Percentiles rank a stretch among this genome's conserved stretches.
These are phyloP conservation scores for Coniferiporia sulphurascens DNA, from an alignment of 1,284 basidiomycete species.

Conservation along the genomic window DNA sequence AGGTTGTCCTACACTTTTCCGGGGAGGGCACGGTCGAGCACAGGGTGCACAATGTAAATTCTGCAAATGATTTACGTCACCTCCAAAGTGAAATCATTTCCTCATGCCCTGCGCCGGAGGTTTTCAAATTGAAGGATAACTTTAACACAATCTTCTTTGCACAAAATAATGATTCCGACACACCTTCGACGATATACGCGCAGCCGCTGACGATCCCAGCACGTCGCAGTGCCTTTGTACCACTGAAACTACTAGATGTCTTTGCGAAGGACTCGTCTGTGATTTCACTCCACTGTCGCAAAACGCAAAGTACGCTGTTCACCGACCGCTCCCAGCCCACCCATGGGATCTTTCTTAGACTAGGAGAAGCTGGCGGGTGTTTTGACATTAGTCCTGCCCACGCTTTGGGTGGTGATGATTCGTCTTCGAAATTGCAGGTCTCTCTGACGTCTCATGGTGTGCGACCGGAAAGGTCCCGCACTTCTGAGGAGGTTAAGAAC, in stretches of 20 bases:
- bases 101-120: conserved; percentile 3
- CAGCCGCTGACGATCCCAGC: not conserved
- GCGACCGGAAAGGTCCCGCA: not conserved
- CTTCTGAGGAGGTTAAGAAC: not conserved
- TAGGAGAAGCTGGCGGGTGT: not conserved
- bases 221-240: not conserved
- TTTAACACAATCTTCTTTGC: not conserved
- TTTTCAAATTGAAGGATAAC: not conserved
- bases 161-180: not conserved
- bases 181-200: conserved; percentile 4
- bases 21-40: not conserved
- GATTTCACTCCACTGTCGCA: not conserved
- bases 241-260: not conserved
- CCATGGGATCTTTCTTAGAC: not conserved
- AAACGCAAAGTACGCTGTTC: not conserved
- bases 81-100: conserved; percentile 1
- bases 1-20: not conserved
- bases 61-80: not conserved
- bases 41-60: not conserved
- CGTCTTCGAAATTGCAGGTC: not conserved
- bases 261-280: not conserved
- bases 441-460: not conserved
- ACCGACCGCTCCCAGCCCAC: not conserved
- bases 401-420: not conserved
- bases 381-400: conserved; percentile 5